These are phyloP conservation scores for Ophiostoma piceae DNA, from an alignment of 2,329 filamentous ascomycete genomes.

Conservation along the genomic window DNA sequence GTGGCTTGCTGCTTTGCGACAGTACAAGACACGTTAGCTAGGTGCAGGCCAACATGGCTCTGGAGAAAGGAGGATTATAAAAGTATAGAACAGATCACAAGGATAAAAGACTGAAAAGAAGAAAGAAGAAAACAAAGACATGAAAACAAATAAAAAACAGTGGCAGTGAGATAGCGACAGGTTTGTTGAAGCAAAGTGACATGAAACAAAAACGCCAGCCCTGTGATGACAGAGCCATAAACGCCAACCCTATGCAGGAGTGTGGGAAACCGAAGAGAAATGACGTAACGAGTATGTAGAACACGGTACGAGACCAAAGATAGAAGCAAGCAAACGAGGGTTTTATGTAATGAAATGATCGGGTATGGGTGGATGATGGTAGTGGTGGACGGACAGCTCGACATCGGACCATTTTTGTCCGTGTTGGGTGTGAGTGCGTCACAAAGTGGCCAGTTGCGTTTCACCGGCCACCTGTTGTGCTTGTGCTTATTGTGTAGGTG, in stretches of 20 bases:
- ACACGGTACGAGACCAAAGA: background rate
- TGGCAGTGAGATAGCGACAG: background rate
- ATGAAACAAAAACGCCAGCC: background rate
- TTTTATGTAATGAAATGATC: background rate
- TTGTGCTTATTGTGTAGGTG: background rate
- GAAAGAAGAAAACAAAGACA: background rate
- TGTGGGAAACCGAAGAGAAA: background rate
- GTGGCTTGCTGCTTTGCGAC: background rate
- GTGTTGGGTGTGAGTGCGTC: background rate
- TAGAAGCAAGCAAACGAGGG: background rate
- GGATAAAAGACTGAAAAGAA: background rate
- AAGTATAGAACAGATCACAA: background rate
- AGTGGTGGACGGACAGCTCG: background rate
- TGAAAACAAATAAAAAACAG: background rate
- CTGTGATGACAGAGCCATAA: background rate
- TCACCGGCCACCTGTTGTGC: background rate
- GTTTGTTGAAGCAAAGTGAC: background rate
- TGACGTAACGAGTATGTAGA: background rate
- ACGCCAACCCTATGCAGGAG: slow-evolving; percentile 10
- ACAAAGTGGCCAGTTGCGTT: background rate
- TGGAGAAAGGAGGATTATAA: background rate
- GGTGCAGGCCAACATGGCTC: background rate
- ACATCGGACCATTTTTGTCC: background rate
- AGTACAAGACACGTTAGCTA: background rate
- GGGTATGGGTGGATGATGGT: background rate